Percentiles rank a stretch among this genome's conserved stretches.
Evolutionary conservation across 2,329 filamentous ascomycete genomes (phyloP).

Genomic region (Geosmithia flava): DNA sequence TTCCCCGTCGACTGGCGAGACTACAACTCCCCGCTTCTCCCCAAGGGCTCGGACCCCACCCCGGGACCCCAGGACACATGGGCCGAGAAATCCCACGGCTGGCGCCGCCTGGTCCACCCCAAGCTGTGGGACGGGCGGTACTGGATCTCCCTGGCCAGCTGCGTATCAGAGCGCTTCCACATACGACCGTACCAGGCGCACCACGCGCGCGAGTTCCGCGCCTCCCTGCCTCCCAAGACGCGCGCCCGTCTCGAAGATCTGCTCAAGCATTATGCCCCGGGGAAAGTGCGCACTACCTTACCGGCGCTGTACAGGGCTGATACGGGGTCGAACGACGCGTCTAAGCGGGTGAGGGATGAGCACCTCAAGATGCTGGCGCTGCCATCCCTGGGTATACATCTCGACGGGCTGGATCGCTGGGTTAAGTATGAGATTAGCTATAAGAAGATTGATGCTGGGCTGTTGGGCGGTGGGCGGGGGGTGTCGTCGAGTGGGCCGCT

Average conservation of each 20-base stretch:
- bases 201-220: constrained; percentile 34
- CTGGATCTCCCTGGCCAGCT: constrained; percentile 30
- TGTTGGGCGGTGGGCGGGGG: constrained; percentile 7
- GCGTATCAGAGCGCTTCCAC: constrained; percentile 12
- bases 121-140: constrained; percentile 47
- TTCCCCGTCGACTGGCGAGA: not conserved
- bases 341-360: not conserved
- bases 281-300: constrained; percentile 41
- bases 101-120: constrained; percentile 8
- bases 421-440: constrained; percentile 37
- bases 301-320: constrained; percentile 40
- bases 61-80: not conserved
- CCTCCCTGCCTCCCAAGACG: constrained; percentile 21
- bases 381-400: constrained; percentile 35
- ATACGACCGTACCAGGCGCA: constrained; percentile 32
- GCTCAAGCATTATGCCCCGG: constrained; percentile 37
- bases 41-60: not conserved
- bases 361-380: constrained; percentile 34
- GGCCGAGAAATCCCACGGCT: constrained; percentile 4
- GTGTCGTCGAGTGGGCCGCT: not conserved
- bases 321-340: constrained; percentile 1
- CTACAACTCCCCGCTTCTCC: not conserved
- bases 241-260: constrained; percentile 22
- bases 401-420: constrained; percentile 35
- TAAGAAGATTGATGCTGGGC: constrained; percentile 29